Conservation (phyloP, 441 rosid genomes). For the Sinapis alba region DNA sequence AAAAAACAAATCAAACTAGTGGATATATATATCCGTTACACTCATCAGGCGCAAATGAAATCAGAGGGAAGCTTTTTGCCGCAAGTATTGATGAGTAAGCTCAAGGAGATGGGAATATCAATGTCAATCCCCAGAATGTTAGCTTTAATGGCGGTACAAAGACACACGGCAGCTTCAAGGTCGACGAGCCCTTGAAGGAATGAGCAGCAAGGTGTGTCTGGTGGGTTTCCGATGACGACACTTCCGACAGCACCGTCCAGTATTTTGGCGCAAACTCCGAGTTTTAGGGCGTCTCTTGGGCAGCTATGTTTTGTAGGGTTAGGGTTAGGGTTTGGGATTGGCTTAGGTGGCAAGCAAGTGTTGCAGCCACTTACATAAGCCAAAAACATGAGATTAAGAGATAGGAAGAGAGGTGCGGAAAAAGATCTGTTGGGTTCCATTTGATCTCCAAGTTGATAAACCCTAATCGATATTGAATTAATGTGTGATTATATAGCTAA, state of each 20-base stretch:
- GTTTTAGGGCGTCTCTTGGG: slow-evolving; percentile 61
- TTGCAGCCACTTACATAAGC: not conserved
- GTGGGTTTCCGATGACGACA: slow-evolving; percentile 59
- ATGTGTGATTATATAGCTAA: not conserved
- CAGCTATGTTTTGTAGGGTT: slow-evolving; percentile 41
- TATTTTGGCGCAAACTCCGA: slow-evolving; percentile 64
- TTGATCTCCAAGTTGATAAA: not conserved
- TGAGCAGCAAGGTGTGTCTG: slow-evolving; percentile 63
- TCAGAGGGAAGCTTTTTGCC: slow-evolving; percentile 69
- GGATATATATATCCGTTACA: not conserved
- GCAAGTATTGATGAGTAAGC: slow-evolving; percentile 64
- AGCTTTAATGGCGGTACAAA: slow-evolving; percentile 79
- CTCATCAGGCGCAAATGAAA: slow-evolving; percentile 56
- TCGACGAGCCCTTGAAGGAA: slow-evolving; percentile 58
- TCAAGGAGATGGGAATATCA: slow-evolving; percentile 61
- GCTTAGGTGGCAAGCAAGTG: not conserved
- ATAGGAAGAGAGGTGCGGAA: not conserved
- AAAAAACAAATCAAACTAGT: not conserved
- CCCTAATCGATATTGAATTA: not conserved
- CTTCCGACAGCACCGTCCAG: slow-evolving; percentile 50
- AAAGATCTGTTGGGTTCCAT: not conserved
- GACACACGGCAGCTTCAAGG: slow-evolving; percentile 73
- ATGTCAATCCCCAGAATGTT: slow-evolving; percentile 67
- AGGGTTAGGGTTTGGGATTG: not conserved
- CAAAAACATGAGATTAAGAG: not conserved